Percentiles rank a stretch among this genome's conserved stretches.
Evolutionary conservation across 345 rosid species (phyloP).

Genomic region (Eucalyptus cloeziana): DNA sequence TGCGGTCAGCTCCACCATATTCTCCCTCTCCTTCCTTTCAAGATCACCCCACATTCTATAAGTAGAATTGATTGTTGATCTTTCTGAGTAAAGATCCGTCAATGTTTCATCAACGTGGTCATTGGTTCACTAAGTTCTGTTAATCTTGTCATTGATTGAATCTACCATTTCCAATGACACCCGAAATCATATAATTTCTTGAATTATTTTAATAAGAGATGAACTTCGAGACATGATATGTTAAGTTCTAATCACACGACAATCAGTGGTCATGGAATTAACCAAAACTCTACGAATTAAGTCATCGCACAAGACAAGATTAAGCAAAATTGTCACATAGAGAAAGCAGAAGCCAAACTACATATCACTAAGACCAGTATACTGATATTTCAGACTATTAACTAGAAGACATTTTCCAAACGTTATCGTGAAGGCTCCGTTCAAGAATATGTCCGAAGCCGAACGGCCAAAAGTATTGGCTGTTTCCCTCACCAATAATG

Average conservation of each 20-base stretch:
- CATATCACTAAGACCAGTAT: not conserved
- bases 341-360: not conserved
- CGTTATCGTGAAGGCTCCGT: not conserved
- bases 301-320: not conserved
- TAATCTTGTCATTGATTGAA: not conserved
- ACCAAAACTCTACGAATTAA: not conserved
- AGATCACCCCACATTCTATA: not conserved
- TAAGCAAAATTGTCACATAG: not conserved
- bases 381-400: not conserved
- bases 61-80: not conserved
- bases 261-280: rapidly evolving
- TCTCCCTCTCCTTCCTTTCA: not conserved
- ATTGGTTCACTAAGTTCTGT: not conserved
- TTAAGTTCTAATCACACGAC: rapidly evolving
- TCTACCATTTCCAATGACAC: not conserved
- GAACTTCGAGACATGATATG: not conserved
- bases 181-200: not conserved
- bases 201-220: not conserved
- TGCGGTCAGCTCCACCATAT: not conserved
- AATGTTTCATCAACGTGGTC: not conserved
- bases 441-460: not conserved
- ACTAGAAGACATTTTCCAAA: not conserved
- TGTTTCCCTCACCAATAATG: not conserved
- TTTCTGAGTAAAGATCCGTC: not conserved
- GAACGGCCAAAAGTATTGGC: not conserved